phyloP scores from a whole-genome alignment of 2,329 filamentous ascomycete species.

The Claviceps monticola region DNA sequence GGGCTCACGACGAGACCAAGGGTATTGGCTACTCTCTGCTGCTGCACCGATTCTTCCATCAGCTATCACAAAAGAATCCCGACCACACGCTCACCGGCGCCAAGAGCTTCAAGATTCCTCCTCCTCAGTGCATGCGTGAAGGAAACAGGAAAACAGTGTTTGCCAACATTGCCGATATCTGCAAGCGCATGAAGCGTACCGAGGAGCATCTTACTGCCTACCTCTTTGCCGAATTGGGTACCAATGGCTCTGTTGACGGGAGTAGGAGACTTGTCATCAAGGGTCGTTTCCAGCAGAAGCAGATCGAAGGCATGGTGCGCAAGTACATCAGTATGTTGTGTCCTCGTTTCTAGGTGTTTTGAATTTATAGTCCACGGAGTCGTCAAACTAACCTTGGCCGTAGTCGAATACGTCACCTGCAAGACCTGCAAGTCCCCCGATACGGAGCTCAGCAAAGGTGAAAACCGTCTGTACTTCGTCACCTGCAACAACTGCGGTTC shows the following conservation, averaged over 20 bases:
- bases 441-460: constrained; percentile 94
- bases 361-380: background rate
- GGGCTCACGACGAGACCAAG: constrained; percentile 66
- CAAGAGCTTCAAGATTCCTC: constrained; percentile 98
- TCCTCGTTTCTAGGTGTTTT: background rate
- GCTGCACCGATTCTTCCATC: constrained; percentile 83
- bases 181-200: constrained; percentile 97
- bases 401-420: constrained; percentile 95
- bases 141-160: constrained; percentile 99
- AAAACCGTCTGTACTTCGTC: constrained; percentile 98
- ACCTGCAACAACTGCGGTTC: constrained; percentile 78
- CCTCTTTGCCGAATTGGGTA: constrained; percentile 95
- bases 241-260: constrained; percentile 88
- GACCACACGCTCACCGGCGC: constrained; percentile 79
- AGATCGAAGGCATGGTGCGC: constrained; percentile 92
- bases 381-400: background rate
- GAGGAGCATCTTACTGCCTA: constrained; percentile 97
- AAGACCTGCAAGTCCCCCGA: constrained; percentile 94
- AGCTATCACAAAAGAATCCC: constrained; percentile 90
- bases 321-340: constrained; percentile 72
- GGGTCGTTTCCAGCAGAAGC: constrained; percentile 98
- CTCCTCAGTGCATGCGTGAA: constrained; percentile 96
- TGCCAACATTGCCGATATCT: constrained; percentile 96
- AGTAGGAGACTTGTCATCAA: constrained; percentile 92
- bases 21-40: constrained; percentile 75